These are phyloP conservation scores for Cadophora sp. DNA, from an alignment of 2,329 filamentous ascomycete species.

Conservation along the genomic window DNA sequence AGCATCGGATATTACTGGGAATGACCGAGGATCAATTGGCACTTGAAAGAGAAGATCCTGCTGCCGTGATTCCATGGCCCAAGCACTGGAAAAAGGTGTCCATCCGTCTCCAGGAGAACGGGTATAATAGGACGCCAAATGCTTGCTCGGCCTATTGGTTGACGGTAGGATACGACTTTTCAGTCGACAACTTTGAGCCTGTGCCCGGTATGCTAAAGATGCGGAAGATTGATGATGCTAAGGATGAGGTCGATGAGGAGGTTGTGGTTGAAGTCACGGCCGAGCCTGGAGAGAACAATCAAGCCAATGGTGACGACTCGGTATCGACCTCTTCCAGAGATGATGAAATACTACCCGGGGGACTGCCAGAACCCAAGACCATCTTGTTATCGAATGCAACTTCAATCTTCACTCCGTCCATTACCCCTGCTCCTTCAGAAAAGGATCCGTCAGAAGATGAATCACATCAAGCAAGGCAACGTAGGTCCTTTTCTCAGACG, in stretches of 20 bases:
- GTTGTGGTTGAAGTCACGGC: background rate
- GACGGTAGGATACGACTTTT: constrained; percentile 10
- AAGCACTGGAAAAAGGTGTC: constrained; percentile 28
- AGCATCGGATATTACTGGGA: constrained; percentile 23
- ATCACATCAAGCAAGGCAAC: constrained; percentile 3
- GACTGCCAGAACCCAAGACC: background rate
- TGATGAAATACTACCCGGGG: background rate
- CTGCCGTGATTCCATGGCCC: constrained; percentile 22
- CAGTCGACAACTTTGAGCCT: constrained; percentile 6
- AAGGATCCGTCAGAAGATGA: constrained; percentile 13
- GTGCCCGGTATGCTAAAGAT: background rate
- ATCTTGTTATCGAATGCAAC: constrained; percentile 3
- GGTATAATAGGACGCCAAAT: constrained; percentile 19
- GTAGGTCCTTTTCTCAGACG: background rate
- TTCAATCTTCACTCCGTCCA: constrained; percentile 3
- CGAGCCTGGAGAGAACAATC: background rate
- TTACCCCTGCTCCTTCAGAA: constrained; percentile 12
- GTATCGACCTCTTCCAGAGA: background rate
- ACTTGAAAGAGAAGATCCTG: constrained; percentile 17
- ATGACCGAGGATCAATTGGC: constrained; percentile 27
- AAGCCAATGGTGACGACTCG: background rate
- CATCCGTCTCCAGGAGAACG: constrained; percentile 16
- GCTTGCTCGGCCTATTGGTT: constrained; percentile 27
- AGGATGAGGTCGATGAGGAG: background rate
- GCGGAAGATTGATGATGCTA: background rate